Conservation (phyloP, 495 filamentous ascomycete species). For the Penicillium lagena region DNA sequence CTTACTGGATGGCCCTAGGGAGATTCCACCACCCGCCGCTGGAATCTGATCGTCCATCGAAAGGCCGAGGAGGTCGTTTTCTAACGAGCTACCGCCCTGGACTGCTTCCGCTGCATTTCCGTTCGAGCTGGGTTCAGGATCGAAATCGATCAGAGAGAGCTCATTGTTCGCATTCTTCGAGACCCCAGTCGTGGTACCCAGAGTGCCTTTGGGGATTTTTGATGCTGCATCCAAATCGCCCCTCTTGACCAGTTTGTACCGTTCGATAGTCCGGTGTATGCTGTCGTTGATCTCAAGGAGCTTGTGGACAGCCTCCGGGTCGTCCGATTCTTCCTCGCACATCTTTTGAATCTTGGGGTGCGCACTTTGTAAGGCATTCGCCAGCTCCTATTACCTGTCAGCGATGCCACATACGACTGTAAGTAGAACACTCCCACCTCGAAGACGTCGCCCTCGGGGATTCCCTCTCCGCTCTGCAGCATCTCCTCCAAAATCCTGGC, state of each 20-base stretch:
- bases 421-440: slow-evolving; percentile 45
- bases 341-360: slow-evolving; percentile 99
- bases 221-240: slow-evolving; percentile 87
- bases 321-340: slow-evolving; percentile 98
- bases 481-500: slow-evolving; percentile 89
- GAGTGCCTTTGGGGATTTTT: slow-evolving; percentile 75
- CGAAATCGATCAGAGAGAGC: slow-evolving; percentile 89
- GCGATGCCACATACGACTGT: background rate
- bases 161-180: slow-evolving; percentile 74
- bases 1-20: slow-evolving; percentile 66
- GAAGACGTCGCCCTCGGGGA: slow-evolving; percentile 88
- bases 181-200: slow-evolving; percentile 64
- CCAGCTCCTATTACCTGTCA: slow-evolving; percentile 58
- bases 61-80: slow-evolving; percentile 65
- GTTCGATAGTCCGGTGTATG: slow-evolving; percentile 92
- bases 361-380: slow-evolving; percentile 83
- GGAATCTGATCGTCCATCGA: slow-evolving; percentile 58
- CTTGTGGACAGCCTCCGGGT: slow-evolving; percentile 92
- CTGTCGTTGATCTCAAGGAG: slow-evolving; percentile 96
- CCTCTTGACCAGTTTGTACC: slow-evolving; percentile 90
- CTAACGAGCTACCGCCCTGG: slow-evolving; percentile 35
- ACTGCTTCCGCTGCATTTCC: slow-evolving; percentile 39
- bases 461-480: slow-evolving; percentile 75
- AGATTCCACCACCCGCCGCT: slow-evolving; percentile 74
- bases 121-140: slow-evolving; percentile 49